These are phyloP conservation scores for Lichtheimia ornata DNA, from an alignment of 371 early-diverging fungal genomes.

Conservation along the genomic window DNA sequence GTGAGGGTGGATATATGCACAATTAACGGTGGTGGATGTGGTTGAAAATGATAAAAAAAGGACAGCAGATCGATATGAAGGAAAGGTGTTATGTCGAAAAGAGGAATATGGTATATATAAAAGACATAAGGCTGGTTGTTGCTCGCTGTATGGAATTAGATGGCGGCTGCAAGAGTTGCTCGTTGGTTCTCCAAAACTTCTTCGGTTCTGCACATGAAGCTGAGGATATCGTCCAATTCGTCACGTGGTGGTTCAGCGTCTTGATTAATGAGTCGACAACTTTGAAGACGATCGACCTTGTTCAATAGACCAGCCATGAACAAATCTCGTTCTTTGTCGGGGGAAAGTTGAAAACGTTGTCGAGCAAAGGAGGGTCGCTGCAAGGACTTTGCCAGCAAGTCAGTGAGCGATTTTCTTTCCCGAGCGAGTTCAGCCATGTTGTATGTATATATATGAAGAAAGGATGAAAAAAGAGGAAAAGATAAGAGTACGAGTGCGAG, in stretches of 20 bases:
- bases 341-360: slow-evolving; percentile 26
- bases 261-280: slow-evolving; percentile 28
- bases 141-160: background rate
- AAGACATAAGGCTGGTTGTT: no score
- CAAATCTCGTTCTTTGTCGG: slow-evolving; percentile 26
- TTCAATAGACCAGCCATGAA: slow-evolving; percentile 30
- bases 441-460: background rate
- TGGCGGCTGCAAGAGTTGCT: slow-evolving; percentile 8
- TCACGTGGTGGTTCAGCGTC: slow-evolving; percentile 28
- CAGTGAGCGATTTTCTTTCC: slow-evolving; percentile 29
- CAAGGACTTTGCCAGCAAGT: slow-evolving; percentile 53
- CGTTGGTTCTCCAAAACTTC: slow-evolving; percentile 15
- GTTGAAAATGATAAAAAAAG: slow-evolving; percentile 7
- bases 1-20: background rate
- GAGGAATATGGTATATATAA: slow-evolving; percentile 1
- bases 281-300: slow-evolving; percentile 32
- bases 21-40: background rate
- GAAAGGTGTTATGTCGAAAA: background rate
- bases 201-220: slow-evolving; percentile 10
- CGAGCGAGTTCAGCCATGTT: background rate
- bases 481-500: background rate
- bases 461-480: background rate
- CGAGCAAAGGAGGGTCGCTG: slow-evolving; percentile 31
- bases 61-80: background rate
- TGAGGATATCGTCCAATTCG: slow-evolving; percentile 8